Evolutionary conservation across 495 filamentous ascomycete species (phyloP).

Genomic region (Penicillium steckii): DNA sequence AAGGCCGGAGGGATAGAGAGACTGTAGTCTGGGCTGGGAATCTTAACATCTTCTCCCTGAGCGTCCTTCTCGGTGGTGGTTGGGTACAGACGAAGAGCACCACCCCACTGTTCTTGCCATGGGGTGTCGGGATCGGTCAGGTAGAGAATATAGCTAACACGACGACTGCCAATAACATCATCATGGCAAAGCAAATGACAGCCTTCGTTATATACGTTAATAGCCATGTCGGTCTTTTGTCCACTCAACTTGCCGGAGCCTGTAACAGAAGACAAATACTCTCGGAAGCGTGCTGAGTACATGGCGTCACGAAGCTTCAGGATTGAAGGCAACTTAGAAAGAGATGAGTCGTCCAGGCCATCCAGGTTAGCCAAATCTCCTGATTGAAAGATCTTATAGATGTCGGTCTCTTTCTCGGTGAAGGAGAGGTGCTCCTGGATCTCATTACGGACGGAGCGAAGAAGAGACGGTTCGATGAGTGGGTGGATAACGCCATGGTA

Average conservation of each 20-base stretch:
- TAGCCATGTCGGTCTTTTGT: conserved; percentile 97
- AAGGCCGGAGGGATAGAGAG: conserved; percentile 89
- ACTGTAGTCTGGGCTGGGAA: conserved; percentile 70
- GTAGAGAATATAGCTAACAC: conserved; percentile 96
- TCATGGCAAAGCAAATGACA: conserved; percentile 96
- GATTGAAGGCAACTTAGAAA: conserved; percentile 80
- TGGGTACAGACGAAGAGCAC: conserved; percentile 85
- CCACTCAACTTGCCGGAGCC: conserved; percentile 84
- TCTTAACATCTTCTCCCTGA: conserved; percentile 64
- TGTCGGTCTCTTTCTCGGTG: conserved; percentile 98
- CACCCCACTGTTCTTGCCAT: conserved; percentile 93
- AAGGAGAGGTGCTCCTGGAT: conserved; percentile 87
- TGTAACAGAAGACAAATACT: conserved; percentile 82
- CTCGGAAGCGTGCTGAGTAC: conserved; percentile 86
- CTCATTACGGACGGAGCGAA: conserved; percentile 85
- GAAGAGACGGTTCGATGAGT: conserved; percentile 73
- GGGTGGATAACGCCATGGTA: conserved; percentile 84
- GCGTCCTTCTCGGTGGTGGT: conserved; percentile 64
- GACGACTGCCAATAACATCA: conserved; percentile 93
- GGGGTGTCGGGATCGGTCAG: conserved; percentile 87
- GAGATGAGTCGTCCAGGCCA: conserved; percentile 78
- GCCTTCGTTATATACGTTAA: conserved; percentile 96
- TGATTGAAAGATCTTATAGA: conserved; percentile 99
- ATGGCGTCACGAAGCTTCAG: conserved; percentile 85
- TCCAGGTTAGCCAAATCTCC: conserved; percentile 96